Conservation (phyloP, 257 asterid genomes). For the Ocimum tenuiflorum region DNA sequence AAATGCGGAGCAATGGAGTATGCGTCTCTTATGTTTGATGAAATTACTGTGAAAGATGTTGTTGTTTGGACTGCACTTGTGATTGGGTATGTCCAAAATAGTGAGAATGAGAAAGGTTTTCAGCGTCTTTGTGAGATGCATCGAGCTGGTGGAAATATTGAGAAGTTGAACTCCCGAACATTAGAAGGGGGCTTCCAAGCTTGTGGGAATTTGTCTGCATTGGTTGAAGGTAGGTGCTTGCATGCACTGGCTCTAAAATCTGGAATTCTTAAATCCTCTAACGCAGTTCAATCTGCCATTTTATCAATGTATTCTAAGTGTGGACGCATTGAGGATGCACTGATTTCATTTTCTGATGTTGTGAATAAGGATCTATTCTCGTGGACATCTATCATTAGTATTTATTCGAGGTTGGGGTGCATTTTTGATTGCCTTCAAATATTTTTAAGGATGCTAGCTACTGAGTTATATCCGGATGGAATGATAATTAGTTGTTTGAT, state of each 20-base stretch:
- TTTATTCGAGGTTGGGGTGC: constrained; percentile 40
- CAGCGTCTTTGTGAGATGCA: constrained; percentile 57
- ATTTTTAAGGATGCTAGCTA: constrained; percentile 43
- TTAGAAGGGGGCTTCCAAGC: constrained; percentile 82
- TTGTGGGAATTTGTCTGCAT: constrained; percentile 54
- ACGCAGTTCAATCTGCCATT: constrained; percentile 41
- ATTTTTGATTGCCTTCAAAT: constrained; percentile 33
- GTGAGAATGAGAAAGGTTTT: constrained; percentile 50
- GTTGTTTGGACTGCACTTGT: constrained; percentile 78
- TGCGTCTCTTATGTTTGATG: constrained; percentile 56
- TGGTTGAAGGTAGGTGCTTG: constrained; percentile 59
- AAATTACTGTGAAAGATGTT: constrained; percentile 54
- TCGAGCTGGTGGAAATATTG: constrained; percentile 33
- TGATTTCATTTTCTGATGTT: constrained; percentile 45
- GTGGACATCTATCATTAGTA: constrained; percentile 55
- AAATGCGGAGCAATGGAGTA: constrained; percentile 50
- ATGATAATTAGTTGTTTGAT: constrained; percentile 54
- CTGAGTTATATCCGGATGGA: constrained; percentile 55
- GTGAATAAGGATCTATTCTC: constrained; percentile 51
- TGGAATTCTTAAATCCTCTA: constrained; percentile 38
- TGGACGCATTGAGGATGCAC: constrained; percentile 46
- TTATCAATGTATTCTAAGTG: constrained; percentile 70
- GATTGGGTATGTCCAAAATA: constrained; percentile 66
- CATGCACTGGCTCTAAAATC: constrained; percentile 54
- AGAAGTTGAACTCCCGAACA: constrained; percentile 57